Evolutionary conservation across 345 rosid genomes (phyloP).

Genomic region (Salix arbutifolia): DNA sequence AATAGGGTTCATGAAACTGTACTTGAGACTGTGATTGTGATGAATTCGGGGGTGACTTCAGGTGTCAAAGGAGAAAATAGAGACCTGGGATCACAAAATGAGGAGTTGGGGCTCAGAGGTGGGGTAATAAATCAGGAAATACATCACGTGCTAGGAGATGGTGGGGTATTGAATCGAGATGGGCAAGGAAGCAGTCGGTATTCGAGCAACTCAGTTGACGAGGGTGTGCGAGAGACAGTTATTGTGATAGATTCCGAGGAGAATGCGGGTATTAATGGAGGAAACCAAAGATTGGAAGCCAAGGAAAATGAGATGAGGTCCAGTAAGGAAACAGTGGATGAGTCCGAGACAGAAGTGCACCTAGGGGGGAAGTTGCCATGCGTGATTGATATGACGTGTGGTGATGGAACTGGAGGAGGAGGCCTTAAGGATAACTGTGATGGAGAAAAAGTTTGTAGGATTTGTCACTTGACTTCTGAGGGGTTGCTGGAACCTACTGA

Average conservation of each 20-base stretch:
- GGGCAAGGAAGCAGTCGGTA: conserved; percentile 22
- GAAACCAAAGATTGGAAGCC: conserved; percentile 13
- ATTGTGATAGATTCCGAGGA: conserved; percentile 29
- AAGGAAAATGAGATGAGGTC: conserved; percentile 12
- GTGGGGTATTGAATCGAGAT: conserved; percentile 14
- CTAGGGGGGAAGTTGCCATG: conserved; percentile 37
- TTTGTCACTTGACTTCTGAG: conserved; percentile 76
- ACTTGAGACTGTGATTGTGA: conserved; percentile 18
- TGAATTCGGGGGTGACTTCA: conserved; percentile 18
- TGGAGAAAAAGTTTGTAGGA: conserved; percentile 69
- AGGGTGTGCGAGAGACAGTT: conserved; percentile 26
- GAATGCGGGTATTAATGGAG: conserved; percentile 15
- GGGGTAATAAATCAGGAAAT: conserved; percentile 1
- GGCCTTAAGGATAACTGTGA: conserved; percentile 31
- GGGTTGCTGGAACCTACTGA: conserved; percentile 31
- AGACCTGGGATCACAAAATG: conserved; percentile 18
- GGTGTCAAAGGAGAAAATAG: conserved; percentile 20
- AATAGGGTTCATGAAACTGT: conserved; percentile 18
- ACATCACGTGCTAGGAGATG: conserved; percentile 6
- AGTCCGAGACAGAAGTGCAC: conserved; percentile 27
- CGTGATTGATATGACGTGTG: conserved; percentile 43
- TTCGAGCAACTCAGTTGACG: conserved; percentile 13
- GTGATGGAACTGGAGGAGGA: conserved; percentile 17
- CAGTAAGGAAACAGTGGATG: conserved; percentile 19
- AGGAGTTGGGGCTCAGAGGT: conserved; percentile 15